These are phyloP conservation scores for Peronospora belbahrii DNA, from an alignment of 352 stramenopile species.

Conservation along the genomic window DNA sequence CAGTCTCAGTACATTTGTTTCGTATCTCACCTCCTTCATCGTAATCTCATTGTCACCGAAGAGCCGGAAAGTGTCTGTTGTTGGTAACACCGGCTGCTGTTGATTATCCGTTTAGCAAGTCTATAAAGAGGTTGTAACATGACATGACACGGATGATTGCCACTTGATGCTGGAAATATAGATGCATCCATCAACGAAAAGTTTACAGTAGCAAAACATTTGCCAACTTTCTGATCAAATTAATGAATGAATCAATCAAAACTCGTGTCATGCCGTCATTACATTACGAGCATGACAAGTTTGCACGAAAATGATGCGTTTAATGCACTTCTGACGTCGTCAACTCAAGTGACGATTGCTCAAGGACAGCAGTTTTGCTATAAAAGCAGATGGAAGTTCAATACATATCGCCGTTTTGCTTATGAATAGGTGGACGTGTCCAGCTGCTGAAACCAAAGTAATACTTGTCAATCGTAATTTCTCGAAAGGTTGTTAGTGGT, in stretches of 20 bases:
- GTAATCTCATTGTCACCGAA: slow-evolving; percentile 8
- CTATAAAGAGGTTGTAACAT: not conserved
- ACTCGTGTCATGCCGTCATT: too few relatives aligned
- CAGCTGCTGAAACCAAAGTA: slow-evolving; percentile 19
- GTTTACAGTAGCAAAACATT: too few relatives aligned
- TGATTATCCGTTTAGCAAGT: not conserved
- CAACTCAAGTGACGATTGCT: slow-evolving; percentile 14
- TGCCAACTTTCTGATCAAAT: too few relatives aligned
- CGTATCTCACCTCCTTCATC: slow-evolving; percentile 7
- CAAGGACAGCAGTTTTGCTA: slow-evolving; percentile 13
- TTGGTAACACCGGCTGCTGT: slow-evolving; percentile 2
- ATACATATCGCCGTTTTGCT: too few relatives aligned
- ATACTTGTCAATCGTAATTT: slow-evolving; percentile 16
- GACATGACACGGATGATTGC: not conserved
- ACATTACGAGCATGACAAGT: not conserved
- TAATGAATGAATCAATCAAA: too few relatives aligned
- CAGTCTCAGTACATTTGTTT: slow-evolving; percentile 9
- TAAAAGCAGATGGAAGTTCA: slow-evolving; percentile 18
- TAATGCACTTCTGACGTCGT: slow-evolving; percentile 1
- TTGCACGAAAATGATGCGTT: not conserved
- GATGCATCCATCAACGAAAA: too few relatives aligned
- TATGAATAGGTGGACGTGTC: slow-evolving; percentile 4
- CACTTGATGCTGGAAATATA: not conserved
- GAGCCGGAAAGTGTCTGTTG: slow-evolving; percentile 14
- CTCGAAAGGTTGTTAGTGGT: slow-evolving; percentile 8